Evolutionary conservation across 108 stramenopile species (phyloP).

Genomic region (Aurantiochytrium sp.): DNA sequence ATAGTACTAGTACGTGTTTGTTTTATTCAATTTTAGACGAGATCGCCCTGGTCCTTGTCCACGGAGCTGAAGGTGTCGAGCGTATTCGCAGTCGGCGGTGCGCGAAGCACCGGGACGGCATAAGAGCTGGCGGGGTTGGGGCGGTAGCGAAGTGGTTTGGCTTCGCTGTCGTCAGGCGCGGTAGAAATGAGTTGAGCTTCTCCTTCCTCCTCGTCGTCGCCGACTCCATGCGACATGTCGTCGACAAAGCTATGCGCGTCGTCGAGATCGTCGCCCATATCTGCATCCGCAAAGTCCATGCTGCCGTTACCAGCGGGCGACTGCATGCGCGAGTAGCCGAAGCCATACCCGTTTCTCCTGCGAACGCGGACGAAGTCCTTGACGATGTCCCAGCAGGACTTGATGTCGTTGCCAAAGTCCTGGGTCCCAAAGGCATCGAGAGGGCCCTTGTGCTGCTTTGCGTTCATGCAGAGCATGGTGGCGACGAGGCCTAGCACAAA

Average conservation of each 20-base stretch:
- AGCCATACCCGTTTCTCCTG: too few species aligned
- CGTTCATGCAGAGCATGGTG: neutral
- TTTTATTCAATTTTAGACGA: neutral
- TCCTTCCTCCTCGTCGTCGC: too few species aligned
- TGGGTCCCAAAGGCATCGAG: constrained; percentile 2
- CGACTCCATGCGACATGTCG: neutral
- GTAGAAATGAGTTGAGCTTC: too few species aligned
- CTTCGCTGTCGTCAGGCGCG: neutral
- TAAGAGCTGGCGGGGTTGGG: neutral
- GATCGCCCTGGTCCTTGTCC: neutral
- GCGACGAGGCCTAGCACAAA: neutral
- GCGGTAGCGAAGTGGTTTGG: neutral
- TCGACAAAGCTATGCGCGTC: neutral
- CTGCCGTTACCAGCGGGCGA: neutral
- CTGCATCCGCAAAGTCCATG: neutral
- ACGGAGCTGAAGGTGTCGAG: neutral
- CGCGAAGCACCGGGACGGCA: neutral
- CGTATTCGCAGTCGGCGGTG: neutral
- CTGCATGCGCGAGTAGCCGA: neutral
- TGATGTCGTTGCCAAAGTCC: neutral
- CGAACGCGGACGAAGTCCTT: neutral
- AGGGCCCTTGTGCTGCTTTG: neutral
- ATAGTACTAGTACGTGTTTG: neutral
- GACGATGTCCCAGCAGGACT: neutral
- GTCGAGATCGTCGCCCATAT: neutral